A percentile compares a stretch with the other conserved stretches of the same genome.
phyloP scores from a whole-genome alignment of 805 yeast genomes.

The Pichia pseudocactophila region DNA sequence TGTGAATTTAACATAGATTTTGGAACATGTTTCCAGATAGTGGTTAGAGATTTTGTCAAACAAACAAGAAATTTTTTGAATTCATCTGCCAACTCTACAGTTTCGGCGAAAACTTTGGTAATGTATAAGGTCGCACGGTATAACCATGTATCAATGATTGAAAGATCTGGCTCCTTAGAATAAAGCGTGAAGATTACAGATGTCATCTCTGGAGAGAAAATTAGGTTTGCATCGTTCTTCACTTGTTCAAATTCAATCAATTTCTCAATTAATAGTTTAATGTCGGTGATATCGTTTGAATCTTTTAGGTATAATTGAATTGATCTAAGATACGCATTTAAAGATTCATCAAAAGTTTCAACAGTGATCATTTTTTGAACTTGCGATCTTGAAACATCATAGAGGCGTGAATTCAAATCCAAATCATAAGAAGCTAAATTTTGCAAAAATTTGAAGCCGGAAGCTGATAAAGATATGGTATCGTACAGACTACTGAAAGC shows the following conservation, averaged over 20 bases:
- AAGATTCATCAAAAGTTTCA: background rate
- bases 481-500: background rate
- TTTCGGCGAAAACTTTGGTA: slow-evolving; percentile 56
- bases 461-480: background rate
- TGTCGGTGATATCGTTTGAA: background rate
- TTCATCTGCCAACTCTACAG: slow-evolving; percentile 14
- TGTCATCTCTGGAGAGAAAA: slow-evolving; percentile 22
- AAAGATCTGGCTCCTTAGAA: slow-evolving; percentile 14
- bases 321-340: slow-evolving; percentile 12
- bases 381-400: slow-evolving; percentile 5
- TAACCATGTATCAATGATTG: slow-evolving; percentile 41
- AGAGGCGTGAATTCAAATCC: background rate
- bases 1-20: slow-evolving; percentile 48
- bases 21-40: slow-evolving; percentile 37
- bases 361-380: slow-evolving; percentile 7
- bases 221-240: slow-evolving; percentile 24
- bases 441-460: slow-evolving; percentile 11
- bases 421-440: background rate
- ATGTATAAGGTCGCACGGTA: slow-evolving; percentile 49
- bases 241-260: slow-evolving; percentile 22
- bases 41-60: slow-evolving; percentile 27
- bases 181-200: slow-evolving; percentile 5
- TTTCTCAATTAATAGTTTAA: slow-evolving; percentile 5
- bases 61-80: slow-evolving; percentile 27
- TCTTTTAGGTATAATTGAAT: slow-evolving; percentile 1